These are phyloP conservation scores for Naganishia sp. DNA, from an alignment of 1,284 basidiomycete genomes.

Conservation along the genomic window DNA sequence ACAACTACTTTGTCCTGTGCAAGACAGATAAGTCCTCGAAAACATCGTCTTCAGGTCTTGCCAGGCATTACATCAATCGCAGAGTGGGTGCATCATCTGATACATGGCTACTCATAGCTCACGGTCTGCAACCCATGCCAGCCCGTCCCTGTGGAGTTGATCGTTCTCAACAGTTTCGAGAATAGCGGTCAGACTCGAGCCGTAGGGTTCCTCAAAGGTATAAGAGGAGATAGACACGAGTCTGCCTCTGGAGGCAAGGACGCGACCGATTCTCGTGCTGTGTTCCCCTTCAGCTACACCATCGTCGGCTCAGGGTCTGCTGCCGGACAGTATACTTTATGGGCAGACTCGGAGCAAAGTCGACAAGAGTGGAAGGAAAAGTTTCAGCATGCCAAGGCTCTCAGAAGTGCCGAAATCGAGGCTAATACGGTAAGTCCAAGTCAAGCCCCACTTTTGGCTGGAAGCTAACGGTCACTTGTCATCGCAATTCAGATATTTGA, in stretches of 20 bases:
- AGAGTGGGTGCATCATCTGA: constrained; percentile 60
- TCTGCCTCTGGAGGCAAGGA: constrained; percentile 28
- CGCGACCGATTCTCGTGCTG: constrained; percentile 55
- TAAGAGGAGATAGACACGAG: constrained; percentile 45
- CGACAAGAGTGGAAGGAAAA: constrained; percentile 86
- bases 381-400: constrained; percentile 79
- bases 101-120: too few relatives aligned
- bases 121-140: constrained; percentile 44
- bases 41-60: constrained; percentile 50
- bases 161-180: constrained; percentile 76
- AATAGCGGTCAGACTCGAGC: constrained; percentile 52
- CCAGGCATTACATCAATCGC: constrained; percentile 60
- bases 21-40: constrained; percentile 71
- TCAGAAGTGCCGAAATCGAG: constrained; percentile 84
- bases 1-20: constrained; percentile 80
- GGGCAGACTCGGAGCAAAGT: constrained; percentile 73
- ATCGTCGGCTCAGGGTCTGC: constrained; percentile 80
- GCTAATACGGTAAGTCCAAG: constrained; percentile 67
- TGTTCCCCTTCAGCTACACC: constrained; percentile 72
- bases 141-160: constrained; percentile 86
- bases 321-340: constrained; percentile 79
- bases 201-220: constrained; percentile 40
- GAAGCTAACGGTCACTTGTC: not conserved
- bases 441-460: not conserved
- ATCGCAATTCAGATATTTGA: constrained; percentile 64